These are phyloP conservation scores for Debaryomyces maramus DNA, from an alignment of 805 yeast genomes.

Conservation along the genomic window DNA sequence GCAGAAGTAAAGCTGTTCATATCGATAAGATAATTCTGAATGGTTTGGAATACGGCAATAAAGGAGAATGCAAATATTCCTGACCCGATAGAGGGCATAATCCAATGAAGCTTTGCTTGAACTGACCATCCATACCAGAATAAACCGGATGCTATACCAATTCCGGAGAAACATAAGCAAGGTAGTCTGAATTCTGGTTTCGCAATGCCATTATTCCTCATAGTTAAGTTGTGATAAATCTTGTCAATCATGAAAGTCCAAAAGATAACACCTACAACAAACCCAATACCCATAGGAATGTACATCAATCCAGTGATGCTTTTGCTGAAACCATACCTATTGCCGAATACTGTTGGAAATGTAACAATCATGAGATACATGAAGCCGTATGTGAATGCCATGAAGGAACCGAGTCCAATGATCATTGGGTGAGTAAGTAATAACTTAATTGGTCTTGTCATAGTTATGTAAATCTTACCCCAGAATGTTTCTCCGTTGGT, in stretches of 20 bases:
- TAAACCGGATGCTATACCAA: slow-evolving; percentile 37
- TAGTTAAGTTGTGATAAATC: slow-evolving; percentile 25
- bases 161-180: slow-evolving; percentile 31
- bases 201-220: slow-evolving; percentile 29
- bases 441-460: slow-evolving; percentile 34
- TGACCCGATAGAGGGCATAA: slow-evolving; percentile 37
- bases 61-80: slow-evolving; percentile 38
- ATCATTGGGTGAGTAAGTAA: slow-evolving; percentile 39
- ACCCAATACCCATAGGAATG: slow-evolving; percentile 40
- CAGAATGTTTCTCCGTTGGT: slow-evolving; percentile 25
- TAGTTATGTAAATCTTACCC: slow-evolving; percentile 22
- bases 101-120: slow-evolving; percentile 36
- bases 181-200: slow-evolving; percentile 42
- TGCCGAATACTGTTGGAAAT: slow-evolving; percentile 32
- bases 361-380: slow-evolving; percentile 43
- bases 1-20: slow-evolving; percentile 40
- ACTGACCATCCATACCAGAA: slow-evolving; percentile 45
- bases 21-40: slow-evolving; percentile 39
- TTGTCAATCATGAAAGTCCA: slow-evolving; percentile 30
- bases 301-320: slow-evolving; percentile 38
- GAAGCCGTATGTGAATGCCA: slow-evolving; percentile 44
- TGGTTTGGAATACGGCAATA: slow-evolving; percentile 38
- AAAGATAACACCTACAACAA: slow-evolving; percentile 28
- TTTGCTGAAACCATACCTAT: slow-evolving; percentile 32
- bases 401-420: slow-evolving; percentile 39